Evolutionary conservation across 2,329 filamentous ascomycete species (phyloP).

Genomic region (Grosmannia clavigera): DNA sequence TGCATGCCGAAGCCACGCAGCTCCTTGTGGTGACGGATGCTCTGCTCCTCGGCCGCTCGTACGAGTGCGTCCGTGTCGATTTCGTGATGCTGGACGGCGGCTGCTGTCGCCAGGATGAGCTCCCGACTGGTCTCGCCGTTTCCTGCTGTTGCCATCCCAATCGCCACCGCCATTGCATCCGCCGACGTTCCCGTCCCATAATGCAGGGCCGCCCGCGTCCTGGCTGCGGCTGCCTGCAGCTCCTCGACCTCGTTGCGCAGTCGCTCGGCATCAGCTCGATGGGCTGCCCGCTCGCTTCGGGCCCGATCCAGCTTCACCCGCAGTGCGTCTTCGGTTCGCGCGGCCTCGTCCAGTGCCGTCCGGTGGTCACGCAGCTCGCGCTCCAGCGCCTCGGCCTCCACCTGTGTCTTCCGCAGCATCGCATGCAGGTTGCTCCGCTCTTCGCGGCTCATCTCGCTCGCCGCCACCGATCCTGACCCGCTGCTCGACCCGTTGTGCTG

Average conservation of each 20-base stretch:
- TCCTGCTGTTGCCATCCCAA: background rate
- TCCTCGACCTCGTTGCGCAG: conserved; percentile 42
- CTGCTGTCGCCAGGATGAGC: conserved; percentile 5
- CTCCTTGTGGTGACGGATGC: conserved; percentile 61
- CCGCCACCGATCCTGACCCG: background rate
- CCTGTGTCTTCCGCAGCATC: conserved; percentile 48
- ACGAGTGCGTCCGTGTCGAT: conserved; percentile 46
- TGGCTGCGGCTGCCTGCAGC: conserved; percentile 28
- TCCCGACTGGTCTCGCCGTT: conserved; percentile 5
- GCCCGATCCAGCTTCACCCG: conserved; percentile 57
- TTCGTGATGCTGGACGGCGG: conserved; percentile 20
- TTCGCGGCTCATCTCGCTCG: conserved; percentile 31
- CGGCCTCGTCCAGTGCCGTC: conserved; percentile 45
- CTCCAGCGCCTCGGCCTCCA: conserved; percentile 57
- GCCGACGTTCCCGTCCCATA: conserved; percentile 4
- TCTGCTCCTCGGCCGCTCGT: conserved; percentile 45
- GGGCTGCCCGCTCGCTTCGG: conserved; percentile 50
- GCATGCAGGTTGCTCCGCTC: conserved; percentile 48
- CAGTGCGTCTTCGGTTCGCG: conserved; percentile 45
- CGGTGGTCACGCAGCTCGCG: conserved; percentile 60
- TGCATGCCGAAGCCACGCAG: conserved; percentile 75
- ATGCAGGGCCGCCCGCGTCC: conserved; percentile 19
- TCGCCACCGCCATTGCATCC: background rate
- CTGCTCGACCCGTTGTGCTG: conserved; percentile 12
- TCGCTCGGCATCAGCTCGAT: conserved; percentile 41